Conservation (phyloP, 2,329 filamentous ascomycete species). For the Dothideomycetidae sp. region DNA sequence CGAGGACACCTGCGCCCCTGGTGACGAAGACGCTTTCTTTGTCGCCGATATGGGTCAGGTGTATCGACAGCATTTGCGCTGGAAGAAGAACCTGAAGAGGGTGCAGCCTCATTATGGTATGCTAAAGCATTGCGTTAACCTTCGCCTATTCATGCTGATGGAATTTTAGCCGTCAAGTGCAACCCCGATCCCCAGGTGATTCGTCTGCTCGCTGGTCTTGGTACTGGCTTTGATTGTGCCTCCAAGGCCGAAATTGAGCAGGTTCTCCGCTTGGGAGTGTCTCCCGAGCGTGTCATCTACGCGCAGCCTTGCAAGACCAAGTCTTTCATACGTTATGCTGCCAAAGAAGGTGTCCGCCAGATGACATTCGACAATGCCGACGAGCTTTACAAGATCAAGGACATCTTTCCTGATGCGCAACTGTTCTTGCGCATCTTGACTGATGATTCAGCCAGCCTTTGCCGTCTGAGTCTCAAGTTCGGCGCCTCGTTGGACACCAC, state of each 20-base stretch:
- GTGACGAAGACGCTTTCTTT: slow-evolving; percentile 96
- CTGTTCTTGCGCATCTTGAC: slow-evolving; percentile 90
- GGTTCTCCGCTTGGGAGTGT: slow-evolving; percentile 67
- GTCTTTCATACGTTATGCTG: slow-evolving; percentile 87
- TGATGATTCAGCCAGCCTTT: slow-evolving; percentile 87
- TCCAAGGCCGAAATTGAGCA: slow-evolving; percentile 96
- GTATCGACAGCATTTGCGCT: slow-evolving; percentile 95
- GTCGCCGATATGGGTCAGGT: slow-evolving; percentile 96
- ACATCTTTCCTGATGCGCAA: slow-evolving; percentile 76
- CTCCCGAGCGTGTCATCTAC: slow-evolving; percentile 89
- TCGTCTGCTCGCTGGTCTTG: slow-evolving; percentile 71
- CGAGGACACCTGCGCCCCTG: slow-evolving; percentile 73
- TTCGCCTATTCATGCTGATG: slow-evolving; percentile 17
- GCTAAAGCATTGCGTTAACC: slow-evolving; percentile 17
- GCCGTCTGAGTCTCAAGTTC: slow-evolving; percentile 94
- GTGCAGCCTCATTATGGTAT: slow-evolving; percentile 93
- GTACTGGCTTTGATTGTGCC: slow-evolving; percentile 94
- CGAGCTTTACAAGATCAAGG: slow-evolving; percentile 95
- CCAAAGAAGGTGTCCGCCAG: slow-evolving; percentile 72
- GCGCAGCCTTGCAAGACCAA: slow-evolving; percentile 99
- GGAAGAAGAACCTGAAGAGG: slow-evolving; percentile 85
- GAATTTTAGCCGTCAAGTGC: slow-evolving; percentile 77
- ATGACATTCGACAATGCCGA: slow-evolving; percentile 99
- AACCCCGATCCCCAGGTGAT: slow-evolving; percentile 88
- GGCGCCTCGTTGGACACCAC: slow-evolving; percentile 79